Conservation (phyloP, 768 basidiomycete genomes). For the Leccinellum rugosiceps region DNA sequence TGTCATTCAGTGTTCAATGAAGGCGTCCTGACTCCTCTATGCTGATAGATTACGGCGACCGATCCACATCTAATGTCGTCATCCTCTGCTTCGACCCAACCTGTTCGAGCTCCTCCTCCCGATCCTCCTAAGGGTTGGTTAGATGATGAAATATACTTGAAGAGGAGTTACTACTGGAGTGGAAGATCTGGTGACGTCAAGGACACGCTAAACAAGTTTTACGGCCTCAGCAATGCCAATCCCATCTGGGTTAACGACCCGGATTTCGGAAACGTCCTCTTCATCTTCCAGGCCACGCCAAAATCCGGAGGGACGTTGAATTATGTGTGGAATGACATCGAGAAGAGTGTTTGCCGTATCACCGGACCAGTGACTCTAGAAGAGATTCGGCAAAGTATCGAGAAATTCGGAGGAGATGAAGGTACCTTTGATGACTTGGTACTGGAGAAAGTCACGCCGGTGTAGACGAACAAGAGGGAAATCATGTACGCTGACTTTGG, state of each 20-base stretch:
- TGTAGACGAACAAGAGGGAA: background rate
- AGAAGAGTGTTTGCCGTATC: background rate
- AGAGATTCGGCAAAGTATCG: background rate
- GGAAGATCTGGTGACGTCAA: slow-evolving; percentile 1
- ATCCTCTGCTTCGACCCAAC: background rate
- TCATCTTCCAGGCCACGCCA: background rate
- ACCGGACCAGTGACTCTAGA: background rate
- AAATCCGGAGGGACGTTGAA: background rate
- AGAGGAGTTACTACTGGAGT: background rate
- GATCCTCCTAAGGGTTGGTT: slow-evolving; percentile 1
- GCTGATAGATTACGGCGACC: background rate
- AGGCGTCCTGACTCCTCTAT: background rate
- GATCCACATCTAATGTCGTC: background rate
- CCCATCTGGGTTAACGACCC: too few species aligned
- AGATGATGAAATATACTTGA: background rate
- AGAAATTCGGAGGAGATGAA: background rate
- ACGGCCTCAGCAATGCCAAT: background rate
- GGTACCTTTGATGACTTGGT: background rate
- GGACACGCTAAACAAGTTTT: background rate
- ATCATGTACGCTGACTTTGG: background rate
- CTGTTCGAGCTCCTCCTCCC: background rate
- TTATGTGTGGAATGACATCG: background rate
- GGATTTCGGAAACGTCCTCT: too few species aligned
- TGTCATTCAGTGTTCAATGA: background rate
- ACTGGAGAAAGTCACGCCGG: background rate